Conservation (phyloP, 345 rosid species). For the Raphanus sativus region DNA sequence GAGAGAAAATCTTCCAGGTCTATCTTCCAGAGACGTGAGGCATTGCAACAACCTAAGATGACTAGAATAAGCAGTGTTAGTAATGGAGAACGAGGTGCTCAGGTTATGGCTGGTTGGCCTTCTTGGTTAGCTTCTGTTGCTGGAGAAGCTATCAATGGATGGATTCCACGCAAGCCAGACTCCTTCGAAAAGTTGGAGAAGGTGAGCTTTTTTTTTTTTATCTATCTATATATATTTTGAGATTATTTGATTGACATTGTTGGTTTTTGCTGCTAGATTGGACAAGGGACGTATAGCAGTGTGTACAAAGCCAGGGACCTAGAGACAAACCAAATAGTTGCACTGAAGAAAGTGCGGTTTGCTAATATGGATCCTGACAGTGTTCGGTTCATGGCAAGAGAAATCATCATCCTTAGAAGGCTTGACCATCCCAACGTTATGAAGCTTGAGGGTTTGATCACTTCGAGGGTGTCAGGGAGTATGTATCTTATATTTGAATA, state of each 20-base stretch:
- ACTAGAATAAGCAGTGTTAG: conserved; percentile 50
- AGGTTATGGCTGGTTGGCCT: conserved; percentile 95
- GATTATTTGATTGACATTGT: conserved; percentile 14
- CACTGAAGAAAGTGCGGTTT: conserved; percentile 71
- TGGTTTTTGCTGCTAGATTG: conserved; percentile 48
- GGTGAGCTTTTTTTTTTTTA: conserved; percentile 43
- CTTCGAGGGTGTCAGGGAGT: conserved; percentile 62
- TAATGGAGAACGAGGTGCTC: conserved; percentile 69
- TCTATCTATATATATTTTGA: not conserved
- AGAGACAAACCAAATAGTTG: conserved; percentile 62
- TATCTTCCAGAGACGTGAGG: conserved; percentile 36
- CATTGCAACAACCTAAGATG: conserved; percentile 41
- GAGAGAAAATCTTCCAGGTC: conserved; percentile 33
- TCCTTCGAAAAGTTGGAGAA: conserved; percentile 94
- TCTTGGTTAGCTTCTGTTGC: conserved; percentile 89
- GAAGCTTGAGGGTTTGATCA: conserved; percentile 76
- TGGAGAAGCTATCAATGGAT: conserved; percentile 93
- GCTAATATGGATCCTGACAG: conserved; percentile 74
- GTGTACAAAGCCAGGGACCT: conserved; percentile 70
- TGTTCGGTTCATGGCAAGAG: conserved; percentile 78
- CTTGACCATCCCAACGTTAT: conserved; percentile 74
- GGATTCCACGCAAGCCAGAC: conserved; percentile 91
- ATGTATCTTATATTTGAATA: conserved; percentile 67
- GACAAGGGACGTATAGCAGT: conserved; percentile 83
- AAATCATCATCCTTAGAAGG: conserved; percentile 58